Evolutionary conservation across 345 rosid species (phyloP).

Genomic region (Limnanthes douglasii): DNA sequence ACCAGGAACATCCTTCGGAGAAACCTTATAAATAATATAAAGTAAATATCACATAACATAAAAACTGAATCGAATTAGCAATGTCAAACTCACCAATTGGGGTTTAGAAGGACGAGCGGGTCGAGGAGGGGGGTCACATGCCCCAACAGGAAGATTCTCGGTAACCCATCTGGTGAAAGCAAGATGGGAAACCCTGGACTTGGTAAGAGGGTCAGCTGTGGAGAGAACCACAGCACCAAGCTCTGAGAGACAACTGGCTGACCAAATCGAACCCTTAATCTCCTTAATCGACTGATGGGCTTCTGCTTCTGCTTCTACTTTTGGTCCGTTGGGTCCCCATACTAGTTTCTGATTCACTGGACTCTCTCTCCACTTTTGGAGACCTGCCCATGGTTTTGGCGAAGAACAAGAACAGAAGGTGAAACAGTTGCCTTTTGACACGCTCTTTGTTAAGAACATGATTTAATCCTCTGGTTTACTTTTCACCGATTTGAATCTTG

Average conservation of each 20-base stretch:
- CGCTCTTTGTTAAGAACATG: too few relatives aligned
- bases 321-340: conserved; percentile 81
- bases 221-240: conserved; percentile 79
- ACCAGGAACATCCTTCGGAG: conserved; percentile 55
- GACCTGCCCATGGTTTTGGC: conserved; percentile 52
- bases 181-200: conserved; percentile 58
- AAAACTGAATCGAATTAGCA: background rate
- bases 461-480: too few relatives aligned
- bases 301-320: conserved; percentile 7
- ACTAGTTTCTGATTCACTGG: conserved; percentile 45
- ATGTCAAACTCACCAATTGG: conserved; percentile 40
- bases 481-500: too few relatives aligned
- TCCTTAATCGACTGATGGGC: background rate
- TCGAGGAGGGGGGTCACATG: conserved; percentile 37
- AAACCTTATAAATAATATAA: conserved; percentile 22
- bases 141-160: conserved; percentile 47
- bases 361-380: conserved; percentile 45
- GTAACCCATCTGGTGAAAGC: conserved; percentile 64
- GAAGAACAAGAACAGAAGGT: conserved; percentile 16
- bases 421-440: too few relatives aligned
- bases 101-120: conserved; percentile 76
- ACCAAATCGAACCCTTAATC: conserved; percentile 6
- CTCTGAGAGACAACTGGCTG: conserved; percentile 72
- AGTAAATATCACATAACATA: background rate
- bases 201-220: conserved; percentile 45